Base-by-base conservation (phyloP, 1,139 yeast species). In the Taphrina betulina region DNA sequence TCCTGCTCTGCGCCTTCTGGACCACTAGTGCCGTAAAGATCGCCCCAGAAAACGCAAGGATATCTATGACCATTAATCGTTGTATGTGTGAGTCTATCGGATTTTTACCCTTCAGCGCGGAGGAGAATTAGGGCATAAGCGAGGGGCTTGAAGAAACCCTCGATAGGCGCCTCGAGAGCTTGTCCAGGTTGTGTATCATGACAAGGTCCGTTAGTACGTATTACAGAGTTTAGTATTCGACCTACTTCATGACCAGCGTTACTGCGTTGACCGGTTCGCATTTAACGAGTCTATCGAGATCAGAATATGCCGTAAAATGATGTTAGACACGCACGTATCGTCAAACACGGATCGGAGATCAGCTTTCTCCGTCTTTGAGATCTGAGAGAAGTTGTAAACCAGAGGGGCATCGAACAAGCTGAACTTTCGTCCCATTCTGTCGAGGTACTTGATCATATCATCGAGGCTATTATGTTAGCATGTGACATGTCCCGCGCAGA, bases 141-240 rank as follows among this genome's bases (percentile, higher is more conserved):
- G 31, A 61, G 35, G 7, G 63, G 62, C 38, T 58, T 59, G 58
- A 61, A 61, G 57, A 60, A 61, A 3, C 60, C 60, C 28, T 60
- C 63, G 40, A 61, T 52, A 2, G 61, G 61, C 8, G 61, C 60
- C 31, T 60, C 61, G 26, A 60, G 58, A 2, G 62, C 63, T 45
- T 61, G 63, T 19, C 58, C 59, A 1, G 63, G 63, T 24, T 61
- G 63, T 5, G 63, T 60, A 51, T 60, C 63, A 38, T 60, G 63
- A 29, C 60, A n/a, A n/a, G n/a, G n/a, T n/a, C n/a, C n/a, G n/a
- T n/a, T n/a, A 26, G 31, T 26, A 7, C 12, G 31, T 26, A 26
- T 26, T 12, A 7, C 10, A 7, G 10, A 26, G 31, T 26, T 12
- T 26, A 7, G 10, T 12, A 26, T 26, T 26, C 31, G 31, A 26